A percentile compares a stretch with the other conserved stretches of the same genome.
These are phyloP conservation scores for Colletotrichum liaoningense DNA, from an alignment of 2,329 filamentous ascomycete species.

Conservation along the genomic window DNA sequence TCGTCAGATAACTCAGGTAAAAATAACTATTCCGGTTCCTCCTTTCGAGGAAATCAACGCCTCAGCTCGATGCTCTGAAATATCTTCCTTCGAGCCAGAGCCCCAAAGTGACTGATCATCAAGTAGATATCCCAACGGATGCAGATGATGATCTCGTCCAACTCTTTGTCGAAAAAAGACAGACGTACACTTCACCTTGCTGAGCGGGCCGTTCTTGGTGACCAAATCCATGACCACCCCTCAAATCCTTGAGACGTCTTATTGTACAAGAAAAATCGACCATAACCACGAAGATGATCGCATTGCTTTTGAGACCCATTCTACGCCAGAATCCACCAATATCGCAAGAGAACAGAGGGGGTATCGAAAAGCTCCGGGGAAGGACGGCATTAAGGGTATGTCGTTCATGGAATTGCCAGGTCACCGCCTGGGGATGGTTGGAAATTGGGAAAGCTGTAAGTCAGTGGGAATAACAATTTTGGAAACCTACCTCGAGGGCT, in stretches of 20 bases:
- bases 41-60: background rate
- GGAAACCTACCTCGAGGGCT: constrained; percentile 29
- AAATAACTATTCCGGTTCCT: background rate
- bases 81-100: background rate
- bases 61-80: background rate
- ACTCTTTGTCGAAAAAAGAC: background rate
- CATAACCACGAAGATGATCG: background rate
- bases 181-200: constrained; percentile 8
- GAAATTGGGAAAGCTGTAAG: constrained; percentile 16
- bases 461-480: constrained; percentile 26
- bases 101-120: background rate
- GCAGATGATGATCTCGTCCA: background rate
- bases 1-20: background rate
- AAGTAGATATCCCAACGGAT: background rate
- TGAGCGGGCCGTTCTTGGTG: background rate
- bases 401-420: constrained; percentile 5
- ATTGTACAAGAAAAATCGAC: constrained; percentile 26
- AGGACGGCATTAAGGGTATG: background rate
- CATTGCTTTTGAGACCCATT: constrained; percentile 10
- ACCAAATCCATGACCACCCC: background rate
- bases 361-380: constrained; percentile 28
- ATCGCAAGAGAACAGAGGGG: constrained; percentile 28
- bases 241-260: background rate
- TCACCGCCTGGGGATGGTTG: background rate
- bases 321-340: constrained; percentile 34